These are phyloP conservation scores for Daedaleopsis nitida DNA, from an alignment of 768 basidiomycete species.

Conservation along the genomic window DNA sequence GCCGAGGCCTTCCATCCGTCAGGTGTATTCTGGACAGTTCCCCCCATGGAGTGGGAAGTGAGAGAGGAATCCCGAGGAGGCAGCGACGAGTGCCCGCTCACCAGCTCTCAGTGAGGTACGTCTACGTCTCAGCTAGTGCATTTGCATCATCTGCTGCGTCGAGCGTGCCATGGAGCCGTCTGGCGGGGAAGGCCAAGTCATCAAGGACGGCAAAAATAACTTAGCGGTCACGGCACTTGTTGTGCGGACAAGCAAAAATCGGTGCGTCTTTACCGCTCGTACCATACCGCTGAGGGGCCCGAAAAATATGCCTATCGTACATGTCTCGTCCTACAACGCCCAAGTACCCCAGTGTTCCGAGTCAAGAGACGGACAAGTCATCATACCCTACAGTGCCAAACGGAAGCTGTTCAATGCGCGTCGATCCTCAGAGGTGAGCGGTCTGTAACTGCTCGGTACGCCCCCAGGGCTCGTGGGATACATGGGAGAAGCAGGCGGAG, in stretches of 20 bases:
- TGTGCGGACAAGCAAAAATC: not conserved
- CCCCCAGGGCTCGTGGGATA: conserved; percentile 22
- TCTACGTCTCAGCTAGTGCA: not conserved
- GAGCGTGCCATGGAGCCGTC: not conserved
- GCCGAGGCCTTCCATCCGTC: not conserved
- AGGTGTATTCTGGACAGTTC: not conserved
- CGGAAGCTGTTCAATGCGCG: conserved; percentile 38
- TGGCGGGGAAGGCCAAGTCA: not conserved
- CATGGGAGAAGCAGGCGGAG: conserved; percentile 20
- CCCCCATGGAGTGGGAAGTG: conserved; percentile 17
- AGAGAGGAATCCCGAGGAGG: conserved; percentile 12
- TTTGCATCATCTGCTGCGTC: not conserved
- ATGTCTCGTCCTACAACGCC: not conserved
- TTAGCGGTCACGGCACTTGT: not conserved
- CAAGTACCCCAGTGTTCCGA: not conserved
- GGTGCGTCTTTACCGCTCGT: not conserved
- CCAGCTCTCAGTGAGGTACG: not conserved
- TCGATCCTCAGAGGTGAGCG: conserved; percentile 37
- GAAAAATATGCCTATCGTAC: conserved; percentile 5
- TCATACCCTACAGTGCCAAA: conserved; percentile 28
- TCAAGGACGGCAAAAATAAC: not conserved
- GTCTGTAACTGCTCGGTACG: conserved; percentile 28
- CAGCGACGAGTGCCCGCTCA: conserved; percentile 20
- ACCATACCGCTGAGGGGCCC: not conserved
- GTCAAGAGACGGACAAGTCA: not conserved